These are phyloP conservation scores for Trifolium pratense DNA, from an alignment of 306 rosid species.

Conservation along the genomic window DNA sequence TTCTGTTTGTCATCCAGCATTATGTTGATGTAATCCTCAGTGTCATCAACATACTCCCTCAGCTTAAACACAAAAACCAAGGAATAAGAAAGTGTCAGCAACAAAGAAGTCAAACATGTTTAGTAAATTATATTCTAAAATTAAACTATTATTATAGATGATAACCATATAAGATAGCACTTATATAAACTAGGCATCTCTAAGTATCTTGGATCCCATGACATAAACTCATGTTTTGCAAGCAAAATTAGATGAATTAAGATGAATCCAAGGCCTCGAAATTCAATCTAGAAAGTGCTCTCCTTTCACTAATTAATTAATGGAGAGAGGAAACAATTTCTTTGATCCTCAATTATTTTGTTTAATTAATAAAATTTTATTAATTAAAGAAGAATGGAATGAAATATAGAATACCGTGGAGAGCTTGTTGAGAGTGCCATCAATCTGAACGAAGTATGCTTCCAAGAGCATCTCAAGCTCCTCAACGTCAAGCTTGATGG, in stretches of 20 bases:
- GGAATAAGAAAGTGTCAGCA: slow-evolving; percentile 9
- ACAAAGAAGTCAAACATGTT: background rate
- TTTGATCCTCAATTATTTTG: background rate
- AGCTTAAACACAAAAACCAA: slow-evolving; percentile 55
- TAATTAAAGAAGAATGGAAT: background rate
- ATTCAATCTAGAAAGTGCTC: slow-evolving; percentile 1
- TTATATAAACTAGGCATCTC: background rate
- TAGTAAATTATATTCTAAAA: slow-evolving; percentile 13
- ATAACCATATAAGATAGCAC: slow-evolving; percentile 8
- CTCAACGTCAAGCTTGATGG: slow-evolving; percentile 90
- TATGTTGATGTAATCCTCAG: slow-evolving; percentile 97
- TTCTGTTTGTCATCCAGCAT: slow-evolving; percentile 99
- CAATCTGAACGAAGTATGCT: slow-evolving; percentile 96
- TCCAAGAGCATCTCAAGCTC: slow-evolving; percentile 99
- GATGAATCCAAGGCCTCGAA: slow-evolving; percentile 21
- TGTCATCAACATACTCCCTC: slow-evolving; percentile 97
- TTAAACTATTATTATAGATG: slow-evolving; percentile 19
- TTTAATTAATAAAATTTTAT: no score
- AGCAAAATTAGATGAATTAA: background rate
- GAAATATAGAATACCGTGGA: slow-evolving; percentile 45
- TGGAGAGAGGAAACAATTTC: slow-evolving; percentile 16
- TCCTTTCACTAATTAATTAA: background rate
- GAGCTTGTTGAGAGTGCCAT: slow-evolving; percentile 82
- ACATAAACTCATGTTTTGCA: background rate
- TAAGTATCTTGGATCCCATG: background rate